Conservation (phyloP, 2,329 filamentous ascomycete genomes). For the Penicillium sp. region DNA sequence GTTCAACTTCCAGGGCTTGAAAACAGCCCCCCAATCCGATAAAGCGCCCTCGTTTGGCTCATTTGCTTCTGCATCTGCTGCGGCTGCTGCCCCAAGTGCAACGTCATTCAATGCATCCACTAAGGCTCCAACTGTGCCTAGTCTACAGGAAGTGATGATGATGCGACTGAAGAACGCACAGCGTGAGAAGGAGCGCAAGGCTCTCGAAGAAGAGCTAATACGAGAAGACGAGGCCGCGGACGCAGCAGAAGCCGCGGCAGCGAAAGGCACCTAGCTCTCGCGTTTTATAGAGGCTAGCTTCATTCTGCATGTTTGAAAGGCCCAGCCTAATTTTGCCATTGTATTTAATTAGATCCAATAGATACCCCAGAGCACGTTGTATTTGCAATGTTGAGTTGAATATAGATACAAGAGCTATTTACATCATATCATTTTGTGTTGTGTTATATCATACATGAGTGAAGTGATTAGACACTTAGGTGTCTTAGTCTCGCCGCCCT, state of each 20-base stretch:
- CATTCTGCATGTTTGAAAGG: neutral
- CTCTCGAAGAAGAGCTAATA: slow-evolving; percentile 53
- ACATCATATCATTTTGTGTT: slow-evolving; percentile 17
- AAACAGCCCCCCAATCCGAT: slow-evolving; percentile 27
- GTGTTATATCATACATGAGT: slow-evolving; percentile 24
- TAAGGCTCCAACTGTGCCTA: slow-evolving; percentile 35
- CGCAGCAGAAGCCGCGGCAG: slow-evolving; percentile 29
- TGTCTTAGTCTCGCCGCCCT: neutral
- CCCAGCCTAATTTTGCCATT: neutral
- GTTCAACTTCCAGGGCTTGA: slow-evolving; percentile 38
- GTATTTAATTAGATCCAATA: slow-evolving; percentile 11
- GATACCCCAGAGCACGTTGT: slow-evolving; percentile 25
- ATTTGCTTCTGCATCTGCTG: slow-evolving; percentile 37
- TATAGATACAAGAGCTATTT: slow-evolving; percentile 19
- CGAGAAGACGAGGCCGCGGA: slow-evolving; percentile 49
- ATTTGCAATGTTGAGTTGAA: slow-evolving; percentile 7
- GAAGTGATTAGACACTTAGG: neutral
- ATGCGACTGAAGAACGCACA: slow-evolving; percentile 59
- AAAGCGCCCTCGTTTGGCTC: slow-evolving; percentile 45
- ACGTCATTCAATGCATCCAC: slow-evolving; percentile 25
- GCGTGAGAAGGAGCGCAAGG: slow-evolving; percentile 50
- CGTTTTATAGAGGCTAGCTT: neutral
- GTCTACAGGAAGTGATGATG: slow-evolving; percentile 51
- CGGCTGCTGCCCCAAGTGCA: slow-evolving; percentile 27
- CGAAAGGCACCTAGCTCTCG: slow-evolving; percentile 11